phyloP scores from a whole-genome alignment of 106 monocot genomes.

The Dendrobium officinale region DNA sequence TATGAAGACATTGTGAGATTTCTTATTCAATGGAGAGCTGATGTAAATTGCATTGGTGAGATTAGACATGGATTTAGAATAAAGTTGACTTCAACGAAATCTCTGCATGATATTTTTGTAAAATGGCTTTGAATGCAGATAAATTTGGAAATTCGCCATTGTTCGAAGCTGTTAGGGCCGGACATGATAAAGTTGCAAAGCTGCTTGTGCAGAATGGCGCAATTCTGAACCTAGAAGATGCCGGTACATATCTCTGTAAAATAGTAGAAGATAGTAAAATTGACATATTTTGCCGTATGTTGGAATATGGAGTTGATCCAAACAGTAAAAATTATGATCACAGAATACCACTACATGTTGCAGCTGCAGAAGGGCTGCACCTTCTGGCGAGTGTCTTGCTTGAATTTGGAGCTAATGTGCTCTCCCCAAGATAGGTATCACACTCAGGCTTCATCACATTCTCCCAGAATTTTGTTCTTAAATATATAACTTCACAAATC shows the following conservation, averaged over 20 bases:
- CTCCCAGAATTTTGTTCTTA: not conserved
- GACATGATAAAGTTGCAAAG: conserved; percentile 53
- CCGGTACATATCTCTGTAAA: conserved; percentile 60
- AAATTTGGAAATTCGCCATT: conserved; percentile 71
- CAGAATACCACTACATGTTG: conserved; percentile 71
- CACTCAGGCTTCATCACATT: not conserved
- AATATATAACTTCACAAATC: not conserved
- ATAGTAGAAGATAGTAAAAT: conserved; percentile 41
- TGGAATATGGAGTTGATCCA: conserved; percentile 60
- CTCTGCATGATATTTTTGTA: not conserved
- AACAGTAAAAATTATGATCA: conserved; percentile 69
- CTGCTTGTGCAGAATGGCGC: conserved; percentile 47
- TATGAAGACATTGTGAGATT: conserved; percentile 63
- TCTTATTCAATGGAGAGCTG: conserved; percentile 46
- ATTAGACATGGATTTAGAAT: not conserved
- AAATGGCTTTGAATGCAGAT: conserved; percentile 25
- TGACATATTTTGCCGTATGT: conserved; percentile 33
- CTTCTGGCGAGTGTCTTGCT: conserved; percentile 43
- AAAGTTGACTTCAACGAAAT: not conserved
- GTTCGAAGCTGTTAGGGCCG: conserved; percentile 49
- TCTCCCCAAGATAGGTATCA: conserved; percentile 53
- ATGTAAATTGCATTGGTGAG: conserved; percentile 58
- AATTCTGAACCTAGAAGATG: conserved; percentile 44
- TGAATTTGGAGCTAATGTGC: conserved; percentile 59
- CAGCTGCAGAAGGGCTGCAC: conserved; percentile 74